Evolutionary conservation across 192 early-diverging fungal species (phyloP).

Genomic region (Pilobolus umbonatus): DNA sequence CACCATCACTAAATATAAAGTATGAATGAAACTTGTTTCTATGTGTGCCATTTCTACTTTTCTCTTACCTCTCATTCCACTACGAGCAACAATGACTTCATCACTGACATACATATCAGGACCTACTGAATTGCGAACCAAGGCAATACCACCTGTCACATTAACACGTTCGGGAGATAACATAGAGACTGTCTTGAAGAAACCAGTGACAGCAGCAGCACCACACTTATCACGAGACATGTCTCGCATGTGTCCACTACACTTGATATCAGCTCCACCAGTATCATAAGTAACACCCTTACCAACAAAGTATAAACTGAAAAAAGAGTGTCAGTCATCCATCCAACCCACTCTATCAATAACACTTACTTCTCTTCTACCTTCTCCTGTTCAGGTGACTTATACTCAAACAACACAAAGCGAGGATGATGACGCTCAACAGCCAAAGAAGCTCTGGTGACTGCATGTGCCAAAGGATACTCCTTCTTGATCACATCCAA

Average conservation of each 20-base stretch:
- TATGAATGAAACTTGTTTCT: not conserved
- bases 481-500: slow-evolving; percentile 66
- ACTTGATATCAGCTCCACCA: slow-evolving; percentile 84
- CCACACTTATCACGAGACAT: slow-evolving; percentile 93
- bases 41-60: slow-evolving; percentile 5
- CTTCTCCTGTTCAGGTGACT: slow-evolving; percentile 57
- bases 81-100: slow-evolving; percentile 73
- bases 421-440: slow-evolving; percentile 62
- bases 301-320: slow-evolving; percentile 79
- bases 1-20: slow-evolving; percentile 72
- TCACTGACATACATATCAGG: slow-evolving; percentile 78
- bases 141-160: slow-evolving; percentile 65
- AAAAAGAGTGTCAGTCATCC: not conserved
- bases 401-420: slow-evolving; percentile 65
- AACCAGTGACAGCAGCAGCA: slow-evolving; percentile 77
- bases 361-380: slow-evolving; percentile 69
- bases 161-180: slow-evolving; percentile 63
- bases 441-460: slow-evolving; percentile 62
- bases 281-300: slow-evolving; percentile 93
- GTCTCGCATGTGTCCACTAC: slow-evolving; percentile 72
- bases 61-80: slow-evolving; percentile 68
- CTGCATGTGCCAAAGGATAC: slow-evolving; percentile 80
- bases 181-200: slow-evolving; percentile 66
- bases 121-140: slow-evolving; percentile 82
- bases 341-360: not conserved